Conservation (phyloP, 371 early-diverging fungal species). For the Lichtheimia ornata region DNA sequence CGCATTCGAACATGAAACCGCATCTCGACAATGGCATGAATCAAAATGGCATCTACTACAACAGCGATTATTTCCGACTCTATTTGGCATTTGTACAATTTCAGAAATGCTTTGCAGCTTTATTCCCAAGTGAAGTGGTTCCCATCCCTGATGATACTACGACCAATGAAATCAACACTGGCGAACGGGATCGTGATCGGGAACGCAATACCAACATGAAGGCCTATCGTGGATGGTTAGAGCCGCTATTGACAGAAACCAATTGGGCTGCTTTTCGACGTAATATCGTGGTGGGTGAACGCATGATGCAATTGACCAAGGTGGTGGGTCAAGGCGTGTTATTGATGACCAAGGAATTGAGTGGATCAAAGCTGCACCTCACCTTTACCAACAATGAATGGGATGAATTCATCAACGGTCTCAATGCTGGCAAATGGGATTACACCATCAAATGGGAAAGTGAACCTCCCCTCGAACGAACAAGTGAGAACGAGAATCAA, state of each 20-base stretch:
- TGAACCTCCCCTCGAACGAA: slow-evolving; percentile 4
- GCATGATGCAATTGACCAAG: slow-evolving; percentile 46
- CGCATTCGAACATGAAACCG: slow-evolving; percentile 48
- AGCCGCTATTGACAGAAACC: slow-evolving; percentile 39
- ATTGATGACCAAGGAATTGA: slow-evolving; percentile 51
- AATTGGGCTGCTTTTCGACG: slow-evolving; percentile 56
- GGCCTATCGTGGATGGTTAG: slow-evolving; percentile 50
- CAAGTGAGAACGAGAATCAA: slow-evolving; percentile 1
- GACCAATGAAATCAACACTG: background rate
- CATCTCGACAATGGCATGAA: slow-evolving; percentile 55
- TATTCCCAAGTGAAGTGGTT: slow-evolving; percentile 42
- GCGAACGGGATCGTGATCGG: slow-evolving; percentile 34
- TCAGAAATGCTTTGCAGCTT: slow-evolving; percentile 29
- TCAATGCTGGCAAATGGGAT: slow-evolving; percentile 37
- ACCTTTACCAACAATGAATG: slow-evolving; percentile 55
- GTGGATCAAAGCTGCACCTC: slow-evolving; percentile 49
- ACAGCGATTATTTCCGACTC: slow-evolving; percentile 45
- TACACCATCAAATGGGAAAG: slow-evolving; percentile 35
- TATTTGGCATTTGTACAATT: slow-evolving; percentile 52
- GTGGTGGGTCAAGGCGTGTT: slow-evolving; percentile 46
- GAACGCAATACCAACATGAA: slow-evolving; percentile 49
- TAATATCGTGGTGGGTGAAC: slow-evolving; percentile 51
- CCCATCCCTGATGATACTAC: slow-evolving; percentile 11
- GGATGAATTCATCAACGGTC: slow-evolving; percentile 47
- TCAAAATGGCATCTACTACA: slow-evolving; percentile 54